Evolutionary conservation across 2,329 filamentous ascomycete species (phyloP), one percentile per base, ranked within the genome.

Genomic region (Aspergillus neotritici): DNA sequence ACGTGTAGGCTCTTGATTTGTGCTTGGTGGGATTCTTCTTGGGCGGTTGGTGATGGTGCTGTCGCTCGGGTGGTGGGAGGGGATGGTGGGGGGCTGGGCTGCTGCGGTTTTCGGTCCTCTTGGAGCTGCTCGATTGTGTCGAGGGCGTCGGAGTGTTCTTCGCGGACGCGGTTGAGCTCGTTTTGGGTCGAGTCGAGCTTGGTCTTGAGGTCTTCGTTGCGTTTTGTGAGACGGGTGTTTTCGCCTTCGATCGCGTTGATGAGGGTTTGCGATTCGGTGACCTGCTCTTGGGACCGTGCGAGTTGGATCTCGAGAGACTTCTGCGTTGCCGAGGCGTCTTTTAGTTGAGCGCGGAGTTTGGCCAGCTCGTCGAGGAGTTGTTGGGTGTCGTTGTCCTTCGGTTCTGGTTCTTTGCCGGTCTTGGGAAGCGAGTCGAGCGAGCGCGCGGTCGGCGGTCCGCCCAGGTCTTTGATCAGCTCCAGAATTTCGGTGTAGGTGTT

Each of bases 401-500:
- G 35, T 3, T 41, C 46, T 2, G 38, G 40, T 37, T 54, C 49
- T 39, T 48, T 58, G 1, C 47, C 46, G n/a, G n/a, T n/a, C 13
- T 53, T 56, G 12, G 48, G 17, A 5, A 52, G 43, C 11, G 46
- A 46, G 11, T 43, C 40, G 8, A 43, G 30, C 11, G 49, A 43
- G 5, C 49, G 46, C 40, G 45, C 44, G 7, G 50, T 41, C 33
- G 52, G 47, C 10, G 54, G 44, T 15, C 55, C 57, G 17, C 55
- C 60, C 13, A 65, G 48, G 40, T 61, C 59, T 37, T 66, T 65
- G 36, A 68, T 64, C 33, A 62, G 38, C 17, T 66, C 63, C 2
- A 69, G 50, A n/a, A 70, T 64, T 33, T 70, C 64, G 16, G 53
- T 60, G 43, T 66, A 69, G 5, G 63, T 61, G 44, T 61, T 67